These are phyloP conservation scores for Nissolia schottii DNA, from an alignment of 306 rosid genomes.

Conservation along the genomic window DNA sequence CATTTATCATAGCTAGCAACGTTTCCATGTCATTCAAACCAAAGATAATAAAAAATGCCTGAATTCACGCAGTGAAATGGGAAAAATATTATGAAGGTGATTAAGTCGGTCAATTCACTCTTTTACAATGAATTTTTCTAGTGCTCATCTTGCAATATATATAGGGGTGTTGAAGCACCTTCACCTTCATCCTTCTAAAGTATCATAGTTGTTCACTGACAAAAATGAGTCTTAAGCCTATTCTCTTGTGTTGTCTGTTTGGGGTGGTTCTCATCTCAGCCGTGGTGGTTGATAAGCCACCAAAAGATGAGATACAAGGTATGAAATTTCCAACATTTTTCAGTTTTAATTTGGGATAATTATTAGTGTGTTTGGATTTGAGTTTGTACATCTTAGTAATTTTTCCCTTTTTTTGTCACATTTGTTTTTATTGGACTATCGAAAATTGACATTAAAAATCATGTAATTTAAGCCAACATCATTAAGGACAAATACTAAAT, in stretches of 20 bases:
- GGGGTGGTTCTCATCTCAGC: constrained; percentile 6
- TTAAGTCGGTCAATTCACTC: neutral
- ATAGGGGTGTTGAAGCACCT: neutral
- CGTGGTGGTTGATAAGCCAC: neutral
- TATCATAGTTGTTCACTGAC: neutral
- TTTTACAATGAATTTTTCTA: neutral
- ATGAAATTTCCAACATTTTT: neutral
- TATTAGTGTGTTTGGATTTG: no score
- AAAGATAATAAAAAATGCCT: no score
- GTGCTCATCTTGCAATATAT: neutral
- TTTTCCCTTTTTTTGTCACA: neutral
- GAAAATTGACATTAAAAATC: neutral
- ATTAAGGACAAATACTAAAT: neutral
- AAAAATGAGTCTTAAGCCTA: constrained; percentile 17
- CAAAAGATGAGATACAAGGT: neutral
- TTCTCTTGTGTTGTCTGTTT: neutral
- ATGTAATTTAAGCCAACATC: neutral
- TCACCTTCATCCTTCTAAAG: constrained; percentile 9
- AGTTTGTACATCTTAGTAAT: neutral
- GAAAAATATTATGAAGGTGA: no score
- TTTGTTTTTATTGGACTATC: neutral
- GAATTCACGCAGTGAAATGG: no score
- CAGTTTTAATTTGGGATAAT: no score
- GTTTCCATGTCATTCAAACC: no score
- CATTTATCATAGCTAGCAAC: no score